These are phyloP conservation scores for Didymellaceae sp. DNA, from an alignment of 2,329 filamentous ascomycete species.

Conservation along the genomic window DNA sequence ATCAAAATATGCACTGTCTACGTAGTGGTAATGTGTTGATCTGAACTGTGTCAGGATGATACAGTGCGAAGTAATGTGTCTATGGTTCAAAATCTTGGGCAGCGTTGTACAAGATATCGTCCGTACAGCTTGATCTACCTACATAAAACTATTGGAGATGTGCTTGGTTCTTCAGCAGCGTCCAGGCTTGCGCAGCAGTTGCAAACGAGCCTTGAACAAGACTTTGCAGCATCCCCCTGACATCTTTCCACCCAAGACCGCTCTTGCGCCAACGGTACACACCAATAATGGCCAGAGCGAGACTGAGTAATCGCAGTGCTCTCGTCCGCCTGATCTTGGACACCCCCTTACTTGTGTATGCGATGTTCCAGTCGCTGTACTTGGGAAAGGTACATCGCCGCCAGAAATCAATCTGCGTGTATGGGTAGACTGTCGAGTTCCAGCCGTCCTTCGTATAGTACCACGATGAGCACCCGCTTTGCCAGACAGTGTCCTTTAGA, in stretches of 20 bases:
- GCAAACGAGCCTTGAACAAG: slow-evolving; percentile 19
- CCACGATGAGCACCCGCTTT: slow-evolving; percentile 63
- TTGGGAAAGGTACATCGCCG: slow-evolving; percentile 59
- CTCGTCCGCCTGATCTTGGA: slow-evolving; percentile 36
- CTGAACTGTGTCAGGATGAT: too few species aligned
- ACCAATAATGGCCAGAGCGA: slow-evolving; percentile 30
- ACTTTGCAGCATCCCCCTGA: slow-evolving; percentile 20
- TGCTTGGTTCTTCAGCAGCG: slow-evolving; percentile 9
- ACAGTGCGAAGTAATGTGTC: too few species aligned
- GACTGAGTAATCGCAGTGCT: slow-evolving; percentile 24
- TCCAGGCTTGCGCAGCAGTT: slow-evolving; percentile 13
- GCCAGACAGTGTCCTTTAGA: slow-evolving; percentile 60
- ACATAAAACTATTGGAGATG: neutral
- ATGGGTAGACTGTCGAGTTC: slow-evolving; percentile 74
- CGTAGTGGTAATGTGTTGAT: too few species aligned
- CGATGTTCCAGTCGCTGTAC: slow-evolving; percentile 62
- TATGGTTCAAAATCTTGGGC: too few species aligned
- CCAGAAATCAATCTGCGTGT: slow-evolving; percentile 59
- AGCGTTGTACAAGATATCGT: too few species aligned
- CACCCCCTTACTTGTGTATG: slow-evolving; percentile 58
- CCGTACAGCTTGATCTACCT: too few species aligned
- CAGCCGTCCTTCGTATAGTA: slow-evolving; percentile 78
- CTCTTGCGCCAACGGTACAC: slow-evolving; percentile 34
- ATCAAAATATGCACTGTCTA: too few species aligned
- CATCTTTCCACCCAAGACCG: slow-evolving; percentile 31